Evolutionary conservation across 805 yeast species (phyloP).

Genomic region (Scheffersomyces coipomensis): DNA sequence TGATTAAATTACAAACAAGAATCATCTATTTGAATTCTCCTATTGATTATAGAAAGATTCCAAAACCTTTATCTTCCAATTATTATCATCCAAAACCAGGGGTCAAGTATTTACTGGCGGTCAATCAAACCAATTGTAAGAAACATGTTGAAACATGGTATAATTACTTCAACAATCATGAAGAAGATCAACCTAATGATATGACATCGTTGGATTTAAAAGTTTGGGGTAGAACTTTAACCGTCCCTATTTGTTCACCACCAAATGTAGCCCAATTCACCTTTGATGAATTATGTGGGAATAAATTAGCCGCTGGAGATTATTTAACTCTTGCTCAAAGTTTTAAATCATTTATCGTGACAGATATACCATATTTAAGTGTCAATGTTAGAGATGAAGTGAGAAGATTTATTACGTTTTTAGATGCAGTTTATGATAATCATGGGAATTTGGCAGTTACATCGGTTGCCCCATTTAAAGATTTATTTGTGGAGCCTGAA

Average conservation of each 20-base stretch:
- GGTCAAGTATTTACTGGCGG: constrained; percentile 49
- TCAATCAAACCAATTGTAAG: constrained; percentile 49
- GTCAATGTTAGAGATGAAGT: constrained; percentile 78
- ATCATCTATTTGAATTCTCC: constrained; percentile 86
- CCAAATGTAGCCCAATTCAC: constrained; percentile 87
- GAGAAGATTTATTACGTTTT: constrained; percentile 87
- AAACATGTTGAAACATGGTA: constrained; percentile 79
- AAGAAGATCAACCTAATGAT: constrained; percentile 23
- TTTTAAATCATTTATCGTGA: constrained; percentile 77
- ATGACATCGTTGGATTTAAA: constrained; percentile 31
- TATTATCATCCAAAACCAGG: constrained; percentile 74
- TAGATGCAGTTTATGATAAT: constrained; percentile 94
- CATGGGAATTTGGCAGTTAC: constrained; percentile 88
- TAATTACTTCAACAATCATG: constrained; percentile 67
- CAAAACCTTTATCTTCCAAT: constrained; percentile 77
- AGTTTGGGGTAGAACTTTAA: constrained; percentile 87
- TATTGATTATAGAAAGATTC: constrained; percentile 88
- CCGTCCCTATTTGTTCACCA: constrained; percentile 74
- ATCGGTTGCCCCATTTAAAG: constrained; percentile 79
- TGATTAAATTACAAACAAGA: constrained; percentile 67
- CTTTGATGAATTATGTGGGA: constrained; percentile 82
- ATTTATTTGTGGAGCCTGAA: constrained; percentile 83
- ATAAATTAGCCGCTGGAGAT: constrained; percentile 90
- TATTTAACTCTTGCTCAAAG: constrained; percentile 77
- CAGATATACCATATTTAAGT: constrained; percentile 88